Base-by-base conservation (phyloP, 177 flowering plant species). In the Vitis hybrid region DNA sequence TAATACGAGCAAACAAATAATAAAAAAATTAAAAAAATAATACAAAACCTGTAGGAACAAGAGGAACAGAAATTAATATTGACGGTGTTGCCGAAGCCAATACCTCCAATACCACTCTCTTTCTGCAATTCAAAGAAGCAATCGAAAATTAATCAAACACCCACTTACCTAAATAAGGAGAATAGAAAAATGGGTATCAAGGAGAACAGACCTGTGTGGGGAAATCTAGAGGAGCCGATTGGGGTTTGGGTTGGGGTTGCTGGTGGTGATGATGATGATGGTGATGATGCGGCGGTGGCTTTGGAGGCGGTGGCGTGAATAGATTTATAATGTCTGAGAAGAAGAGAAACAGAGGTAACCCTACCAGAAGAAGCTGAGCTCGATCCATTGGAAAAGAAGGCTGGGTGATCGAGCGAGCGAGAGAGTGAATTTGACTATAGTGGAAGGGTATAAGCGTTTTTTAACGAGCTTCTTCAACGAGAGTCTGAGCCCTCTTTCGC, bases 341-440 rank as follows among this genome's bases (percentile, higher is more conserved):
- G 76, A 92, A 82, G 65, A 92, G 87, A 74, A 89, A 84, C 62
- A 90, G 76, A 0, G 97, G 97, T 55, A 92, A 66, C 10, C 92
- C 89, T 3, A 90, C 18, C 59, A 90, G 81, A 19, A 92, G 79
- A 52, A 92, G 67, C 75, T 82, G 88, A 6, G 80, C 75, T 60
- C 95, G 84, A 80, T 89, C 97, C 93, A 90, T 89, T 19, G 76
- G n/a, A 9, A 26, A 20, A 13, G 39, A 15, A 31, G 7, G 29
- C 9, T 1, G 18, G 62, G 13, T 6, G 62, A 26, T 13, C n/a
- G 64, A 2, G 20, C 33, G 50, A 33, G 51, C 15, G 18, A 61
- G 49, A 61, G 26, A 62, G 33, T 4, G 26, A 18, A 16, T 15
- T 15, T 3, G 55, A 7, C 15, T 6, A 15, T 6, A 14, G 56